phyloP scores from a whole-genome alignment of 495 filamentous ascomycete genomes.

The Podospora appendiculata region DNA sequence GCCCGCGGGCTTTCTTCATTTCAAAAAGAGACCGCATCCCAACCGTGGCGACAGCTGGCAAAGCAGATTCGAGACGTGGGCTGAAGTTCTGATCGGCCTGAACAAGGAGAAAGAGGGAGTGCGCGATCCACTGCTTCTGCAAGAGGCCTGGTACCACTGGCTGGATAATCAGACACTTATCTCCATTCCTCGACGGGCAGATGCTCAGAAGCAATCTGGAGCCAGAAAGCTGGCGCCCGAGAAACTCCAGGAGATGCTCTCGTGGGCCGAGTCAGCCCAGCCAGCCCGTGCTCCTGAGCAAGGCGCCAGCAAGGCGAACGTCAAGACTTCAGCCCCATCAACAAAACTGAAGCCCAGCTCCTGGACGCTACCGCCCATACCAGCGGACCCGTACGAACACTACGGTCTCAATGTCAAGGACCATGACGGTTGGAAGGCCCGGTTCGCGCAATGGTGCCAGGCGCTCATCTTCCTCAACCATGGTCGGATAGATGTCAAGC shows the following conservation, averaged over 20 bases:
- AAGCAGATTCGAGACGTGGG: slow-evolving; percentile 10
- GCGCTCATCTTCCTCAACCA: slow-evolving; percentile 7
- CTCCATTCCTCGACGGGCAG: background rate
- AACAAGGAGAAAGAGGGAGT: slow-evolving; percentile 7
- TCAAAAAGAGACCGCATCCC: background rate
- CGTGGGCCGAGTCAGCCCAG: background rate
- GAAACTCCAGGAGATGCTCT: slow-evolving; percentile 1
- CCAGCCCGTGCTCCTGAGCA: background rate
- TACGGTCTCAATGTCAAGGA: slow-evolving; percentile 4
- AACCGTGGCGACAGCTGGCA: slow-evolving; percentile 6
- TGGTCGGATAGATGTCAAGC: background rate
- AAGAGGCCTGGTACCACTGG: slow-evolving; percentile 16
- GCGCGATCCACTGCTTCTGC: slow-evolving; percentile 5
- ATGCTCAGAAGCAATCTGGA: background rate
- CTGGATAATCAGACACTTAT: slow-evolving; percentile 2
- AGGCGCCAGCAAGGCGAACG: background rate
- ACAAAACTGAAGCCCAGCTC: no score
- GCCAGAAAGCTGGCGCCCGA: background rate
- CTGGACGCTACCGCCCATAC: slow-evolving; percentile 1
- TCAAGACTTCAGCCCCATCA: background rate
- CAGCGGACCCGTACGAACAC: background rate
- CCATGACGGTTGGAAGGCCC: slow-evolving; percentile 7
- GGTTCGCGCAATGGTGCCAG: slow-evolving; percentile 15
- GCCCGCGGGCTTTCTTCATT: background rate
- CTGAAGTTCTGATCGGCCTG: slow-evolving; percentile 8